Conservation (phyloP, 208 protist genomes). For the Trypanosoma mega region DNA sequence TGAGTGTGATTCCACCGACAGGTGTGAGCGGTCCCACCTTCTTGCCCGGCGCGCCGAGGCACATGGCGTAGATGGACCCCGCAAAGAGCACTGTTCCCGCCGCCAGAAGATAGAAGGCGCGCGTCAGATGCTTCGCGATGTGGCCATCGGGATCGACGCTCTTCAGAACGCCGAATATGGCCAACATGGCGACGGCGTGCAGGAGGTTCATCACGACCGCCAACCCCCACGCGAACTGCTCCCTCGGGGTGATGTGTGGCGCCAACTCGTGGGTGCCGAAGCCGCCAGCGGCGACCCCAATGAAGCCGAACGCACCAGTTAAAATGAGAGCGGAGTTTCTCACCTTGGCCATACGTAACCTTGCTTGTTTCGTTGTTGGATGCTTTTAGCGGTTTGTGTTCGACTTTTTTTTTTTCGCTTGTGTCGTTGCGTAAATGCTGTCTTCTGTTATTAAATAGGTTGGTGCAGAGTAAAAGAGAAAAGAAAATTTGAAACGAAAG, state of each 20-base stretch:
- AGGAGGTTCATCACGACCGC: conserved; percentile 62
- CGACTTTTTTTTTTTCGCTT: too few species aligned
- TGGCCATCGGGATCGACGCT: conserved; percentile 9
- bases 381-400: too few species aligned
- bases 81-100: conserved; percentile 53
- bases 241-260: background rate
- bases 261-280: conserved; percentile 22
- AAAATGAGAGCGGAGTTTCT: conserved; percentile 19
- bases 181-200: conserved; percentile 61
- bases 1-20: conserved; percentile 59
- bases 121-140: conserved; percentile 34
- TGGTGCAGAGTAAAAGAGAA: too few species aligned
- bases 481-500: too few species aligned
- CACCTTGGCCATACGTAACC: conserved; percentile 12
- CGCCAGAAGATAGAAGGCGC: conserved; percentile 51
- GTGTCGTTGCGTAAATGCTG: too few species aligned
- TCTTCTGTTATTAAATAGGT: too few species aligned
- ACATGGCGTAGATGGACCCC: conserved; percentile 70
- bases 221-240: conserved; percentile 10
- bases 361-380: too few species aligned
- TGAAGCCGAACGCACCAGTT: conserved; percentile 16
- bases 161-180: conserved; percentile 30
- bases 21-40: conserved; percentile 62
- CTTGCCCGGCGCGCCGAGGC: conserved; percentile 40
- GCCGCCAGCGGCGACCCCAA: conserved; percentile 23